A percentile compares a stretch with the other conserved stretches of the same genome.
Conservation (phyloP, 2,329 filamentous ascomycete genomes). For the Elsinoe fawcettii region DNA sequence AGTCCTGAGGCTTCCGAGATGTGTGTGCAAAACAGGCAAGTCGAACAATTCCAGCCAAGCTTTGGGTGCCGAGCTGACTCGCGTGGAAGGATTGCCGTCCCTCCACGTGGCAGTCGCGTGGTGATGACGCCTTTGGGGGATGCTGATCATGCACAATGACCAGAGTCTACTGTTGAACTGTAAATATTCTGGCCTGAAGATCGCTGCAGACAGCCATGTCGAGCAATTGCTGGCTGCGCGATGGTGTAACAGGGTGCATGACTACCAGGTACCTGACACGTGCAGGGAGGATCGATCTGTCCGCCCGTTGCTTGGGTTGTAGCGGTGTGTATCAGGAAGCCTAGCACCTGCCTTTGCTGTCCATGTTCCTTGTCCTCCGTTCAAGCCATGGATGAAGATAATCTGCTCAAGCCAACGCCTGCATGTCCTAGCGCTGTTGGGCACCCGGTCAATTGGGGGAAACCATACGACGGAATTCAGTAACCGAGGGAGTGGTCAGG, state of each 20-base stretch:
- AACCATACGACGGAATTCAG: neutral
- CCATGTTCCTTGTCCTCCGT: neutral
- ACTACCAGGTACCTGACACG: neutral
- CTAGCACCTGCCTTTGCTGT: neutral
- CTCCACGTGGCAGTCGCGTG: conserved; percentile 12
- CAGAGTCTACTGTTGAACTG: neutral
- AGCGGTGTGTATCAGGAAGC: neutral
- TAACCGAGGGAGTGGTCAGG: neutral
- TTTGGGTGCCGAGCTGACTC: neutral
- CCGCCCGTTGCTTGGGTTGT: neutral
- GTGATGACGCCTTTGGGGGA: conserved; percentile 5
- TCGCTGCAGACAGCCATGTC: neutral
- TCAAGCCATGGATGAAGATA: neutral
- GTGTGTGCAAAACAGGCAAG: neutral
- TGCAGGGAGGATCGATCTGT: neutral
- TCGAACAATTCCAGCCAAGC: neutral
- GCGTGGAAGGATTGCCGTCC: neutral
- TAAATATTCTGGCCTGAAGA: neutral
- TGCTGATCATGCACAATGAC: conserved; percentile 6
- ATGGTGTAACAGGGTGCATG: neutral
- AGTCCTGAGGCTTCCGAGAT: neutral
- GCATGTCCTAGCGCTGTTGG: neutral
- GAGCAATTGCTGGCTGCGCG: neutral
- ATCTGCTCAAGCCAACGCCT: neutral
- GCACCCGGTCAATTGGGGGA: neutral